These are phyloP conservation scores for Teunomyces lycoperdinae DNA, from an alignment of 805 yeast species.

Conservation along the genomic window DNA sequence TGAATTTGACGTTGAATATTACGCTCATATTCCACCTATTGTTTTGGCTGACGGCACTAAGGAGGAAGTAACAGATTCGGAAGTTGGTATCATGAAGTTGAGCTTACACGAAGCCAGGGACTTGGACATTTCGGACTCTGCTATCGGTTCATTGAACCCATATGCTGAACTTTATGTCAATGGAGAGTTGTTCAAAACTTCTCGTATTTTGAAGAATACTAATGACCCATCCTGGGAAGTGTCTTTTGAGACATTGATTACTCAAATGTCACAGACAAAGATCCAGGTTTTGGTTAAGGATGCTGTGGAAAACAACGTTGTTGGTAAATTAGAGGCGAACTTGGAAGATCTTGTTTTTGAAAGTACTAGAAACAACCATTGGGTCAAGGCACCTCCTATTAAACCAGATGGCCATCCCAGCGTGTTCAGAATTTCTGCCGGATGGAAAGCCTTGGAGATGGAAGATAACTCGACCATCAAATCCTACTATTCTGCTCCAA, in stretches of 20 bases:
- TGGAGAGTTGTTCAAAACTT: constrained; percentile 50
- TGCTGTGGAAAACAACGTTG: constrained; percentile 49
- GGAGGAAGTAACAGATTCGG: constrained; percentile 54
- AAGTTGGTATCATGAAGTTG: constrained; percentile 70
- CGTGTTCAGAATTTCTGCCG: constrained; percentile 50
- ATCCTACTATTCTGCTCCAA: constrained; percentile 50
- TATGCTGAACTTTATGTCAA: constrained; percentile 66
- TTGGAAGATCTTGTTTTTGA: constrained; percentile 55
- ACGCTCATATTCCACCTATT: constrained; percentile 45
- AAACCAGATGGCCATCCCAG: constrained; percentile 18
- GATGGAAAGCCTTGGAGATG: constrained; percentile 70
- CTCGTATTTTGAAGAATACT: constrained; percentile 61
- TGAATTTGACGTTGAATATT: constrained; percentile 54
- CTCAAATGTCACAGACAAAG: constrained; percentile 56
- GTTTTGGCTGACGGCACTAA: constrained; percentile 48
- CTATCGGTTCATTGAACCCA: constrained; percentile 54
- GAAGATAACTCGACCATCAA: constrained; percentile 43
- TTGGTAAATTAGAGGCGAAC: constrained; percentile 52
- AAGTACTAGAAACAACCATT: constrained; percentile 47
- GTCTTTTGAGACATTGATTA: constrained; percentile 56
- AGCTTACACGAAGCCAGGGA: constrained; percentile 58
- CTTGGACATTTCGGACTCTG: constrained; percentile 53
- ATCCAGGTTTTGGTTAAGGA: constrained; percentile 61
- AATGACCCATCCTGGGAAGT: constrained; percentile 77
- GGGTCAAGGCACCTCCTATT: constrained; percentile 48